Evolutionary conservation across 208 protist species (phyloP).

Genomic region (Borovskyia barvae): DNA sequence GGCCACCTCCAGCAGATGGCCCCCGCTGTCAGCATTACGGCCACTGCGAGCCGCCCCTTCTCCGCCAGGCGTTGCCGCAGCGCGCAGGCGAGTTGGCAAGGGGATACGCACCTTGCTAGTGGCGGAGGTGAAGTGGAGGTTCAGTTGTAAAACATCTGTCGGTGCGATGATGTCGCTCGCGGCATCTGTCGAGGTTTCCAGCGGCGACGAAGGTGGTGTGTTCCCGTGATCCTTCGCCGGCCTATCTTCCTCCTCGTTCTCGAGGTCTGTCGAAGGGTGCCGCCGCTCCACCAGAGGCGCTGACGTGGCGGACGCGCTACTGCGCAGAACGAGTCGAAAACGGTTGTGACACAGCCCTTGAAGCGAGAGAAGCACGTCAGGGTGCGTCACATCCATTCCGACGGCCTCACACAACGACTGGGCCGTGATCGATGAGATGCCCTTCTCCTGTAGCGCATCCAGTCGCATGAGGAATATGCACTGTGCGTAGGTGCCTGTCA

Average conservation of each 20-base stretch:
- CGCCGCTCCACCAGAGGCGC: not conserved
- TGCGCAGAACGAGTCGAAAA: slow-evolving; percentile 41
- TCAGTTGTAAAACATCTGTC: slow-evolving; percentile 39
- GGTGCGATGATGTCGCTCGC: slow-evolving; percentile 7
- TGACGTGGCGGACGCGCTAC: not conserved
- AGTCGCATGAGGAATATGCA: slow-evolving; percentile 88
- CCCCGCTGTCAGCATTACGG: slow-evolving; percentile 51
- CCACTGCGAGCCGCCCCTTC: slow-evolving; percentile 15
- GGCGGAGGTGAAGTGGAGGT: slow-evolving; percentile 37
- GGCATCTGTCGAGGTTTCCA: not conserved
- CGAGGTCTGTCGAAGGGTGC: not conserved
- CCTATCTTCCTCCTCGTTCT: slow-evolving; percentile 4
- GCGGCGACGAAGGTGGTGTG: not conserved
- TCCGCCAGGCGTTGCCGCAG: slow-evolving; percentile 8
- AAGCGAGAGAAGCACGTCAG: slow-evolving; percentile 43
- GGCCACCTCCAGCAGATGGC: slow-evolving; percentile 88
- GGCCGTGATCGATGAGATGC: slow-evolving; percentile 40
- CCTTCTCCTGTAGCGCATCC: slow-evolving; percentile 61
- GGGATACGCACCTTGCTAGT: slow-evolving; percentile 42
- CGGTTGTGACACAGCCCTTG: slow-evolving; percentile 52
- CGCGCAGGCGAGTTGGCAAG: slow-evolving; percentile 14
- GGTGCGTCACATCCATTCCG: slow-evolving; percentile 51
- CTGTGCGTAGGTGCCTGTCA: slow-evolving; percentile 92
- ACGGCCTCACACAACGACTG: slow-evolving; percentile 52
- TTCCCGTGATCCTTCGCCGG: not conserved